Evolutionary conservation across 106 monocot genomes (phyloP), one percentile per base, ranked within the genome.

Genomic region (Acorus gramineus): DNA sequence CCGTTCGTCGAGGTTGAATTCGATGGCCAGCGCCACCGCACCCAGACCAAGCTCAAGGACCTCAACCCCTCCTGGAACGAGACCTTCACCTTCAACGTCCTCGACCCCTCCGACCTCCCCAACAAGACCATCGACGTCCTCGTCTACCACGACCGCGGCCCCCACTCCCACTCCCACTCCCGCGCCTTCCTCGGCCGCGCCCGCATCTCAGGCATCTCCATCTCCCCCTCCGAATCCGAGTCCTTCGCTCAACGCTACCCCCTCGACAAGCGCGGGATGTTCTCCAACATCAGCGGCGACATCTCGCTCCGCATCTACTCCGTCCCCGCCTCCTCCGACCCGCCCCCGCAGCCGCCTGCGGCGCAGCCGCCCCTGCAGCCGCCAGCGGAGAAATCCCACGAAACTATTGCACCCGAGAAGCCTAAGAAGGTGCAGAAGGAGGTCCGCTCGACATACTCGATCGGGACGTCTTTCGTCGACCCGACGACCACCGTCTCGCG

Each of bases 221-320:
- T 84, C 54, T 71, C 86, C 3, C 43, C 54, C 6, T 89, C 84
- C 4, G 45, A 65, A 2, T 60, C 71, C 11, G 75, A 73, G 2
- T 74, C 79, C 43, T 12, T 13, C 4, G 42, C 68, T 46, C 71
- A 62, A 12, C 76, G 89, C 52, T 95, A 73, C 74, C 94, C 94
- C 13, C 80, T 95, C 11, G 84, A 95, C 46, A 95, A 95, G 75
- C 79, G 94, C 67, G 84, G 90, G 10, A 44, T 95, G 5, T 95
- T 95, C 75, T 95, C 94, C 65, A 69, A 82, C 67, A 84, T 95
- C 65, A 57, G 78, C 14, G 90, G 94, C 13, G 94, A 90, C 52
- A 76, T 90, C 72, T 80, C 79, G 4, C 79, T 87, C 65, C 70
- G 81, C 14, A 57, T 95, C 53, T 90, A 86, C 66, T 5, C 55